A percentile compares a stretch with the other conserved stretches of the same genome.
Conservation (phyloP, 495 filamentous ascomycete genomes). For the Talaromyces wortmannii region DNA sequence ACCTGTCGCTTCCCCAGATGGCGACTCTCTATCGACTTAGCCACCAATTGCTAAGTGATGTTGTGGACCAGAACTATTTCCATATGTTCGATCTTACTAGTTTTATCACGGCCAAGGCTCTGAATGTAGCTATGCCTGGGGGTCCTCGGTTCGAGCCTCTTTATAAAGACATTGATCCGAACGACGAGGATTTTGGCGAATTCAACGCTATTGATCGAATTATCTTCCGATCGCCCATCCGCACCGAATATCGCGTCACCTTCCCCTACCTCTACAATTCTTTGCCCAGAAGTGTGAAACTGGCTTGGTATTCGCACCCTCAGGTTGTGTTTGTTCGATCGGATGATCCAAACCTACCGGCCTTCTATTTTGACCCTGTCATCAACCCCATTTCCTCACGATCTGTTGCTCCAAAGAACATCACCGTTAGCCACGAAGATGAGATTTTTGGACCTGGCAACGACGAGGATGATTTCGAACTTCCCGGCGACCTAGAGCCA, state of each 20-base stretch:
- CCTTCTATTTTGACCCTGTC: conserved; percentile 95
- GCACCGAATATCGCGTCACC: conserved; percentile 92
- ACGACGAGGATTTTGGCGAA: conserved; percentile 98
- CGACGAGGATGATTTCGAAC: conserved; percentile 80
- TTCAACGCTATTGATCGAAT: conserved; percentile 99
- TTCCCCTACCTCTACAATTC: conserved; percentile 97
- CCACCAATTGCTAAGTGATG: conserved; percentile 82
- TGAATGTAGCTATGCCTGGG: conserved; percentile 95
- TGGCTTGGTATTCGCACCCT: conserved; percentile 90
- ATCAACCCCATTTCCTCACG: conserved; percentile 98
- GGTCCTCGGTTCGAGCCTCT: conserved; percentile 96
- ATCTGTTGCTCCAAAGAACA: conserved; percentile 90
- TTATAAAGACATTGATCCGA: conserved; percentile 98
- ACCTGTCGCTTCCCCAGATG: conserved; percentile 91
- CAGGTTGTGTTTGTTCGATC: conserved; percentile 86
- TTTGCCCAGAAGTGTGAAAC: conserved; percentile 85
- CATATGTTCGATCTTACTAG: conserved; percentile 97
- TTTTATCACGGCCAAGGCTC: conserved; percentile 92
- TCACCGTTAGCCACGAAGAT: conserved; percentile 89
- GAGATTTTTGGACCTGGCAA: conserved; percentile 84
- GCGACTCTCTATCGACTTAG: conserved; percentile 89
- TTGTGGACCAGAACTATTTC: conserved; percentile 94
- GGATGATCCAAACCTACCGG: conserved; percentile 83
- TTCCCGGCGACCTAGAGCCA: conserved; percentile 75
- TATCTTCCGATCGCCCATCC: conserved; percentile 93